Percentiles rank a stretch among this genome's conserved stretches.
These are phyloP conservation scores for Liquidambar formosana DNA, from an alignment of 164 flowering plant species.

Conservation along the genomic window DNA sequence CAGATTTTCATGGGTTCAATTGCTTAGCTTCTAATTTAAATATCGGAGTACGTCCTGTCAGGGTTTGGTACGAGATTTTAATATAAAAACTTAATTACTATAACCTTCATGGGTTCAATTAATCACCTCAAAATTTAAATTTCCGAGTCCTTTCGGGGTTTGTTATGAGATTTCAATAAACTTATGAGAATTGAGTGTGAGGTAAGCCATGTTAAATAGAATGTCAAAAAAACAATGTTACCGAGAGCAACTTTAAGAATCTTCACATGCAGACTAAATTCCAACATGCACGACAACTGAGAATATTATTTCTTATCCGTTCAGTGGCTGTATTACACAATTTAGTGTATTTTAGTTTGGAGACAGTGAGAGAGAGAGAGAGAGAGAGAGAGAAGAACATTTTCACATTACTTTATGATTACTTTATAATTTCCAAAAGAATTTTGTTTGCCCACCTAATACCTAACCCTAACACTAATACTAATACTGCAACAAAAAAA, in stretches of 20 bases:
- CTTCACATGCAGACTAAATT: constrained; percentile 20
- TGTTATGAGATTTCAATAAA: neutral
- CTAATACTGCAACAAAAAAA: too few species aligned
- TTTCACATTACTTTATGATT: too few species aligned
- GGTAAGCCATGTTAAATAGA: neutral
- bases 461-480: too few species aligned
- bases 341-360: too few species aligned
- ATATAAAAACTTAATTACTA: too few species aligned
- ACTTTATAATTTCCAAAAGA: too few species aligned
- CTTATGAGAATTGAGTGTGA: neutral
- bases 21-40: neutral
- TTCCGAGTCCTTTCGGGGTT: neutral
- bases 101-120: neutral
- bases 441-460: too few species aligned
- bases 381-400: neutral
- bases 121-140: neutral
- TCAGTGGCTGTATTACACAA: neutral
- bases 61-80: neutral
- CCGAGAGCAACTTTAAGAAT: neutral
- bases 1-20: neutral
- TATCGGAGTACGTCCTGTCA: neutral
- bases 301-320: neutral
- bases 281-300: constrained; percentile 15
- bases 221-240: neutral
- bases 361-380: neutral